Base-by-base conservation (phyloP, 495 filamentous ascomycete species). In the Neurospora sp. region DNA sequence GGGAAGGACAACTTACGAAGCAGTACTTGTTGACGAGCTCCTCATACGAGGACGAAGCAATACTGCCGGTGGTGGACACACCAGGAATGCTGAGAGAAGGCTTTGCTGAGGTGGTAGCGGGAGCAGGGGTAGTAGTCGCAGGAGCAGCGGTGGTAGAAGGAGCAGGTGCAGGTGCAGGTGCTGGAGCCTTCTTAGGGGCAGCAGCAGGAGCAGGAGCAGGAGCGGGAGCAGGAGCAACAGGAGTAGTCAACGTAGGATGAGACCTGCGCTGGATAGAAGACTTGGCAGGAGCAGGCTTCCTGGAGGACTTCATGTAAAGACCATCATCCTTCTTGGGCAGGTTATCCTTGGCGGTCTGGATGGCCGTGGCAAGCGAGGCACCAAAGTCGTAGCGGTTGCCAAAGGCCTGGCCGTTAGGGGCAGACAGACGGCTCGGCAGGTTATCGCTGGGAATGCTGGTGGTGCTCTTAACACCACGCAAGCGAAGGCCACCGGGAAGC, bases 21-120 rank as follows among this genome's bases (percentile, higher is more conserved):
- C 96, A 99, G 84, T 97, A 99, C 83, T 96, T 97, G 85, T 97
- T 92, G 78, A 99, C 89, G 73, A 99, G 86, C 81, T 99, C 96
- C 79, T 94, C 90, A 82, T 98, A 98, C 71, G 93, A 92, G 46
- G 91, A 88, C 35, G 95, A 96, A 35, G 94, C 87, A 75, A 95
- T 86, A 74, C 83, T 85, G 37, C 83, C 76, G 42, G 83, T 79
- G 71, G 69, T 75, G 44, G 74, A 35, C 48, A 27, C 41, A 59
- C 44, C 70, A 59, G 72, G 70, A 46, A 74, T 74, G 11, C 62
- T 74, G 46, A 73, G 69, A 11, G 72, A 31, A 77, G 20, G 71
- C 71, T 76, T 59, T 59, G 72, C 62, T 31, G 77, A 46, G 35
- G 70, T 71, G 37, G 72, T 73, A 7, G 77, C 46, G 14, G 72